Conservation (phyloP, 192 early-diverging fungal species). For the Funneliformis geosporum region DNA sequence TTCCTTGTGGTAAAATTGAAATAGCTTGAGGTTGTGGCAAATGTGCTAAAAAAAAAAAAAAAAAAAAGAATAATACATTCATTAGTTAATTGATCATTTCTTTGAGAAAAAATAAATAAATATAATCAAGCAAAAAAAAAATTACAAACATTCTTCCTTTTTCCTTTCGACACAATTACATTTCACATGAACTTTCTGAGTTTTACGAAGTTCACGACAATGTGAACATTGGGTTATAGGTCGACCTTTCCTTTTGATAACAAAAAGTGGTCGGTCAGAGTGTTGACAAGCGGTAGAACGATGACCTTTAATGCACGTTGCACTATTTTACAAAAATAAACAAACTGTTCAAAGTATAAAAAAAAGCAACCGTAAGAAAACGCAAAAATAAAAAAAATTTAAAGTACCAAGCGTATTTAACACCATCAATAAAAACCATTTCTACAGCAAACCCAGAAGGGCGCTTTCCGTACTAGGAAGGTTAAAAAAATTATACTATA, state of each 20-base stretch:
- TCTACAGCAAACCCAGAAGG: neutral
- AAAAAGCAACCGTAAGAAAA: neutral
- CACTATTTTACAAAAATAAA: constrained; percentile 33
- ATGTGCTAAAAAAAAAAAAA: neutral
- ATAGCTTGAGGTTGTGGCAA: neutral
- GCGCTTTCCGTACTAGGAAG: neutral
- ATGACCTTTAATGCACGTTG: constrained; percentile 59
- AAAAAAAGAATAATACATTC: neutral
- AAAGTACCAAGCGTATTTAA: constrained; percentile 51
- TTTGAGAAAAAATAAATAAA: neutral
- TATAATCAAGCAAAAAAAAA: neutral
- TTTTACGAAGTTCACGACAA: constrained; percentile 69
- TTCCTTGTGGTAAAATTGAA: constrained; percentile 1
- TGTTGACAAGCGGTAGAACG: constrained; percentile 57
- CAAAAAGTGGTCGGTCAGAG: constrained; percentile 57
- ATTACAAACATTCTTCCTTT: constrained; percentile 20
- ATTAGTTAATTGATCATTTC: neutral
- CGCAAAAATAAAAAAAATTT: neutral
- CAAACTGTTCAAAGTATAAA: neutral
- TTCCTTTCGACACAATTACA: constrained; percentile 61
- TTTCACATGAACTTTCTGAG: constrained; percentile 66
- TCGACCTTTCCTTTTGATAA: constrained; percentile 68
- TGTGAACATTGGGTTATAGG: constrained; percentile 71
- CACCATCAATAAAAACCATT: constrained; percentile 39
- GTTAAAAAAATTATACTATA: neutral